Conservation (phyloP, 306 rosid species). For the Fagus sylvatica region DNA sequence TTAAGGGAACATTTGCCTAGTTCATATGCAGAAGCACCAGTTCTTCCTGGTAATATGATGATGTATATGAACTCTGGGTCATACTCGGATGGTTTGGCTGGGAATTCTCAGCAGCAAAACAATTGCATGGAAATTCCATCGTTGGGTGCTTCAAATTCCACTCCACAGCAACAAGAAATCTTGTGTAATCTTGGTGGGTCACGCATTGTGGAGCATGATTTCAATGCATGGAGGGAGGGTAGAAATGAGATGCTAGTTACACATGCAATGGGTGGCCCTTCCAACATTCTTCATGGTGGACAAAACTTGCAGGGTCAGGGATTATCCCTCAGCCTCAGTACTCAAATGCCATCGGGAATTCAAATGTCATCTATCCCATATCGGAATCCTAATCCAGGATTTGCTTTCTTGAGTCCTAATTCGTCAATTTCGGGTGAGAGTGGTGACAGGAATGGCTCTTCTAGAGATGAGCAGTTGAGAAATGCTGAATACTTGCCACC, state of each 20-base stretch:
- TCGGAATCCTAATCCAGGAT: constrained; percentile 44
- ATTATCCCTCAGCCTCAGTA: constrained; percentile 71
- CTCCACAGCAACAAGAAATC: constrained; percentile 54
- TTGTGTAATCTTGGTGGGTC: constrained; percentile 49
- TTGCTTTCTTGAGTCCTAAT: constrained; percentile 57
- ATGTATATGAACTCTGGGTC: constrained; percentile 56
- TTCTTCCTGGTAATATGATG: constrained; percentile 54
- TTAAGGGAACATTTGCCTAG: constrained; percentile 54
- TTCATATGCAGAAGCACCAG: constrained; percentile 55
- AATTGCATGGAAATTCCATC: constrained; percentile 48
- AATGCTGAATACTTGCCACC: constrained; percentile 45
- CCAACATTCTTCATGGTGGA: constrained; percentile 47
- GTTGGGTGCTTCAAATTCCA: constrained; percentile 43
- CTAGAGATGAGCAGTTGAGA: constrained; percentile 52
- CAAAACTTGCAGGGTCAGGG: constrained; percentile 69
- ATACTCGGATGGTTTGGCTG: constrained; percentile 40
- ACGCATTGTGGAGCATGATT: constrained; percentile 43
- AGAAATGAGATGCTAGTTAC: constrained; percentile 56
- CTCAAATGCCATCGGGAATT: constrained; percentile 56
- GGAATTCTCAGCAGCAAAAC: constrained; percentile 54
- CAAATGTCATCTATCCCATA: constrained; percentile 55
- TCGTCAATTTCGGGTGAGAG: constrained; percentile 43
- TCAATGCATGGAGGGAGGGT: constrained; percentile 59
- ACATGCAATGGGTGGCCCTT: constrained; percentile 38
- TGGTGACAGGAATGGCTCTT: constrained; percentile 44